phyloP scores from a whole-genome alignment of 805 yeast genomes.

The Lachancea kluyveri region DNA sequence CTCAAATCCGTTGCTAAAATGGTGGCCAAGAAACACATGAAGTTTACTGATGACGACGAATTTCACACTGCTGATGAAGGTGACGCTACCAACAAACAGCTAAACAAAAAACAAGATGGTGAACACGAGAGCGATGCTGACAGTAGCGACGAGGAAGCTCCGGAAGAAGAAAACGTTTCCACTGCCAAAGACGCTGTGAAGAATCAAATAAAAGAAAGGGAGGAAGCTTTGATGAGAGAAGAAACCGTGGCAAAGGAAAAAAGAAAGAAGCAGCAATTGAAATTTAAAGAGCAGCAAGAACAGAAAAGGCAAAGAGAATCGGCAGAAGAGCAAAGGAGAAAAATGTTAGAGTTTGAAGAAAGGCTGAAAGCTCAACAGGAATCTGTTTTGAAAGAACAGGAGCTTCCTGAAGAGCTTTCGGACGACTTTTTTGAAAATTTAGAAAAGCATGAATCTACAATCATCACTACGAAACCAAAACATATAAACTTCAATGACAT shows the following conservation, averaged over 20 bases:
- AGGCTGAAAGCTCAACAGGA: constrained; percentile 5
- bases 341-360: constrained; percentile 4
- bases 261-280: constrained; percentile 28
- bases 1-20: constrained; percentile 1
- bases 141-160: constrained; percentile 40
- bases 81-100: constrained; percentile 4
- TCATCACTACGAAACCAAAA: constrained; percentile 18
- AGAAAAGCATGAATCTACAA: constrained; percentile 16
- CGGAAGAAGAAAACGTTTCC: constrained; percentile 41
- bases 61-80: constrained; percentile 17
- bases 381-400: constrained; percentile 7
- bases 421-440: constrained; percentile 33
- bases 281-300: constrained; percentile 29
- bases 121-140: constrained; percentile 20
- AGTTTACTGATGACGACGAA: constrained; percentile 19
- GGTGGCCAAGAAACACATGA: constrained; percentile 16
- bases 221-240: constrained; percentile 21
- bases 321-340: constrained; percentile 6
- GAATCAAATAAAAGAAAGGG: constrained; percentile 22
- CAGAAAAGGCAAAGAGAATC: constrained; percentile 21
- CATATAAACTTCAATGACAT: constrained; percentile 33
- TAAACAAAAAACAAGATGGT: constrained; percentile 7
- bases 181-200: constrained; percentile 23
- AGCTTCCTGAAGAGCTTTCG: constrained; percentile 35
- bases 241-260: constrained; percentile 27